A percentile compares a stretch with the other conserved stretches of the same genome.
phyloP scores from a whole-genome alignment of 352 stramenopile species.

The Saprolegnia diclina region DNA sequence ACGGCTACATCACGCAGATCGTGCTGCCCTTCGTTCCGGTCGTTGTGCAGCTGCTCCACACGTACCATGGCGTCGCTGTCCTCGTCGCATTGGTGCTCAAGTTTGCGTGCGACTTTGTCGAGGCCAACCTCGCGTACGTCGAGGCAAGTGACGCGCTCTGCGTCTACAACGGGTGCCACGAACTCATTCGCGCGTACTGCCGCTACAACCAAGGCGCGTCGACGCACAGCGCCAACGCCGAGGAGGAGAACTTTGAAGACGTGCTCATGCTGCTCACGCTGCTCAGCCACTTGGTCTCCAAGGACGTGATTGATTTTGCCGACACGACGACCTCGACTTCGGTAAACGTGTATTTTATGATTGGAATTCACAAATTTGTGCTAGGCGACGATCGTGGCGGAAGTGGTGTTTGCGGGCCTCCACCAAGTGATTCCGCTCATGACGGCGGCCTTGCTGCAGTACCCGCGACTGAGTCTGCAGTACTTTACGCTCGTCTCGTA shows the following conservation, averaged over 20 bases:
- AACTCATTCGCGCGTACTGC: constrained; percentile 64
- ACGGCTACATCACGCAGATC: constrained; percentile 54
- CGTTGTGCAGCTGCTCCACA: constrained; percentile 66
- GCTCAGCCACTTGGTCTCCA: constrained; percentile 69
- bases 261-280: constrained; percentile 69
- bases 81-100: constrained; percentile 64
- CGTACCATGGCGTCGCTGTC: constrained; percentile 66
- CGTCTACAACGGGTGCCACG: constrained; percentile 65
- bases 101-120: constrained; percentile 77
- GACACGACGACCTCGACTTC: constrained; percentile 52
- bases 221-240: constrained; percentile 50
- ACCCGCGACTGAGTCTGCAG: constrained; percentile 77
- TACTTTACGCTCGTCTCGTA: constrained; percentile 86
- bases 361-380: not conserved
- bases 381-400: constrained; percentile 61
- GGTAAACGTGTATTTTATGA: constrained; percentile 30
- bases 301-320: constrained; percentile 84
- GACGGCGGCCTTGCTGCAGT: constrained; percentile 82
- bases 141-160: constrained; percentile 56
- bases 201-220: constrained; percentile 64
- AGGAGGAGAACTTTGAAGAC: constrained; percentile 75
- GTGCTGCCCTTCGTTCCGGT: constrained; percentile 62
- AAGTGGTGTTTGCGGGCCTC: constrained; percentile 85
- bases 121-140: constrained; percentile 76
- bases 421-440: constrained; percentile 86